Base-by-base conservation (phyloP, 768 basidiomycete species). In the Boletus subcaerulescens region DNA sequence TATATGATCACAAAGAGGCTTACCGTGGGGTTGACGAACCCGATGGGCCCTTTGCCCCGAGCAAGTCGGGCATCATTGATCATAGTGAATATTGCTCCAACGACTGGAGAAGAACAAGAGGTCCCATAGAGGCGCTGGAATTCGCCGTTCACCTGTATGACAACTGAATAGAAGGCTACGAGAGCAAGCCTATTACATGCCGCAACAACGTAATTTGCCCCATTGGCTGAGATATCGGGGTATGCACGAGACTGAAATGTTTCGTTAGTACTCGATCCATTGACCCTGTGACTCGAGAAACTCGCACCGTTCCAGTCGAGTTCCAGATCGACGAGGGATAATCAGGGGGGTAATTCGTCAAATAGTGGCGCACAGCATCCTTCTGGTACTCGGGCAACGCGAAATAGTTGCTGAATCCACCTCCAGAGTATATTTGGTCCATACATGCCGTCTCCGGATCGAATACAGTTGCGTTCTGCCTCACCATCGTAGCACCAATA, bases 381-480 rank as follows among this genome's bases (percentile, higher is more conserved):
- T 70, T 69, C 58, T 76, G 77, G 58, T 80, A 81, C 0, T 56
- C 52, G 5, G 78, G 75, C 31, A 69, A 70, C 4, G 70, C 54
- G 61, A 81, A 80, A 48, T 72, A 68, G 73, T 69, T 74, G 60
- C 77, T 72, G 65, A 73, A 73, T 26, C 73, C 72, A n/a, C 72
- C 72, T 11, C 70, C 74, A 32, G 69, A 68, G 70, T 87, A 83
- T 66, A 67, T 74, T 45, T 78, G 71, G 2, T 68, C 29, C 58
- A 64, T 65, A 36, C 64, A 71, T 12, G 81, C 85, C 33, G 80
- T 72, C 65, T 89, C 86, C 5, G 86, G 85, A 6, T 71, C 62
- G 4, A 48, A 60, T 15, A 70, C 69, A 7, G 67, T 72, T 4
- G 62, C 48, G 38, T 68, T 69, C 4, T 70, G 66, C 65, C 78